Evolutionary conservation across 495 filamentous ascomycete species (phyloP).

Genomic region (Podospora pseudocomata): DNA sequence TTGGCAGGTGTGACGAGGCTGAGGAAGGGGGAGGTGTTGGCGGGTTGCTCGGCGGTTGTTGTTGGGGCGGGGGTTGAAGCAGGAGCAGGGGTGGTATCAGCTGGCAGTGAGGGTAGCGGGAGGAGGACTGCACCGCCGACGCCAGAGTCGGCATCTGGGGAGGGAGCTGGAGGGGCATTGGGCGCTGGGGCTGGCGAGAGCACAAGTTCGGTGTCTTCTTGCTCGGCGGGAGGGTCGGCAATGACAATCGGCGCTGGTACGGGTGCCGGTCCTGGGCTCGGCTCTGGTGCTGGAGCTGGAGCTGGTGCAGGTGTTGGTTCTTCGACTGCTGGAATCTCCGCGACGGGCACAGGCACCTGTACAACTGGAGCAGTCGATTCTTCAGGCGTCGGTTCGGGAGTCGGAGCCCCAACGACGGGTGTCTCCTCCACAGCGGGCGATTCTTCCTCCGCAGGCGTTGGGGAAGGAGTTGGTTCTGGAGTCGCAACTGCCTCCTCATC

Average conservation of each 20-base stretch:
- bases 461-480: slow-evolving; percentile 8
- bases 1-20: slow-evolving; percentile 9
- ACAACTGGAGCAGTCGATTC: slow-evolving; percentile 2
- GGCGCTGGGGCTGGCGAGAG: slow-evolving; percentile 10
- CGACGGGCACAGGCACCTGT: slow-evolving; percentile 6
- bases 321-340: neutral
- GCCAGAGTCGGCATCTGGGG: neutral
- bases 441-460: slow-evolving; percentile 6
- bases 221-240: neutral
- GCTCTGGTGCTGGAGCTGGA: slow-evolving; percentile 2
- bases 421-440: slow-evolving; percentile 10
- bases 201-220: neutral
- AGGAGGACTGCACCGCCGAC: neutral
- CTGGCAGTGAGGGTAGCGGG: neutral
- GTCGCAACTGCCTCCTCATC: neutral
- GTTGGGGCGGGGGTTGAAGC: neutral
- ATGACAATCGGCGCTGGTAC: slow-evolving; percentile 6
- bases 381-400: slow-evolving; percentile 6
- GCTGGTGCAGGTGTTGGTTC: slow-evolving; percentile 10
- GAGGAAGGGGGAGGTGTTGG: neutral
- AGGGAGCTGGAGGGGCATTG: neutral
- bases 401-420: slow-evolving; percentile 4
- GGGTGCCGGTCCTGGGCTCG: slow-evolving; percentile 5
- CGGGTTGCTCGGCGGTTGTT: neutral
- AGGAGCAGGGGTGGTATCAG: neutral